These are phyloP conservation scores for Tolypocladium capitatum DNA, from an alignment of 2,329 filamentous ascomycete genomes.

Conservation along the genomic window DNA sequence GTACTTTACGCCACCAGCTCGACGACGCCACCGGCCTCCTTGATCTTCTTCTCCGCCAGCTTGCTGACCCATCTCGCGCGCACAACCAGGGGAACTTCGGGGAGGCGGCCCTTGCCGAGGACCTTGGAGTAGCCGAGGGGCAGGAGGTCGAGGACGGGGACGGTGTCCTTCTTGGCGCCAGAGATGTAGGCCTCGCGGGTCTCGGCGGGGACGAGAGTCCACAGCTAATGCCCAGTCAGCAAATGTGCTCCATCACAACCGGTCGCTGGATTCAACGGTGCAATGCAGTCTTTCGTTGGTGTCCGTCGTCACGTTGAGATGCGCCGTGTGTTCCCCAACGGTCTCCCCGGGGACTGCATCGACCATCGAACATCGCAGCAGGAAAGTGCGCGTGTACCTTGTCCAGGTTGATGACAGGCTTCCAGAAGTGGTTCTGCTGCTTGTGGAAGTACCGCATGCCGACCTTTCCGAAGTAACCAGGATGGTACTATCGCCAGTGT, in stretches of 20 bases:
- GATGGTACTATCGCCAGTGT: constrained; percentile 58
- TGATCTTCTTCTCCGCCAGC: constrained; percentile 98
- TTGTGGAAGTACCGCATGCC: constrained; percentile 97
- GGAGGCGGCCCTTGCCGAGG: constrained; percentile 94
- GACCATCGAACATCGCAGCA: not conserved
- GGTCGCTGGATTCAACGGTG: not conserved
- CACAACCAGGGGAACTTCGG: constrained; percentile 85
- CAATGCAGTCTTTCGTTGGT: no score
- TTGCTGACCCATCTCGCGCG: constrained; percentile 90
- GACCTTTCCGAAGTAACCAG: constrained; percentile 98
- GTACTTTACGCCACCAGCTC: constrained; percentile 72
- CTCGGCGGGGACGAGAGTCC: constrained; percentile 87
- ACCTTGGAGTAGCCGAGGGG: constrained; percentile 97
- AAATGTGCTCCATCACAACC: not conserved
- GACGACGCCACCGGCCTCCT: constrained; percentile 87
- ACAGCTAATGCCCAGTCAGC: constrained; percentile 50
- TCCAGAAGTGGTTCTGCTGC: constrained; percentile 92
- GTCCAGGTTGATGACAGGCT: constrained; percentile 96
- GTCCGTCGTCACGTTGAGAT: not conserved
- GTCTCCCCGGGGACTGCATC: not conserved
- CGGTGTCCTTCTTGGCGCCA: constrained; percentile 72
- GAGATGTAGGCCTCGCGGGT: constrained; percentile 84
- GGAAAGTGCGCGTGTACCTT: constrained; percentile 48
- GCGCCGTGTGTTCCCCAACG: not conserved
- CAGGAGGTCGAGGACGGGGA: constrained; percentile 95